Percentiles rank a stretch among this genome's conserved stretches.
Conservation (phyloP, 2,329 filamentous ascomycete genomes). For the Akanthomyces dipterigenus region DNA sequence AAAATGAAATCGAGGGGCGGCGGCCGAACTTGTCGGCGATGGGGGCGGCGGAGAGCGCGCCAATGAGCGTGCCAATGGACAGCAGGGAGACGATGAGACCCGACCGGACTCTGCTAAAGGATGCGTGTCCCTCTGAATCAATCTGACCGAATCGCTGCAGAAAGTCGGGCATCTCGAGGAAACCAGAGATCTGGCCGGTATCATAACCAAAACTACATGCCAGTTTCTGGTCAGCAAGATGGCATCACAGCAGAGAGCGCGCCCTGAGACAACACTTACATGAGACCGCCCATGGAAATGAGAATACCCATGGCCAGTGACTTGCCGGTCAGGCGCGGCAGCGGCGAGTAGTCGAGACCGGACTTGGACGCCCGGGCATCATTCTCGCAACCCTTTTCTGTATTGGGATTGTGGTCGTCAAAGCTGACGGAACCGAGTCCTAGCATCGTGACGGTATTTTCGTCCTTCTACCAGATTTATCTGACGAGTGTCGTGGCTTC, state of each 20-base stretch:
- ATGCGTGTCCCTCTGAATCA: slow-evolving; percentile 29
- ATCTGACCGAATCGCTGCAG: slow-evolving; percentile 41
- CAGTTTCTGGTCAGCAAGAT: not conserved
- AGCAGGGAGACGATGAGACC: slow-evolving; percentile 54
- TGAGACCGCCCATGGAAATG: slow-evolving; percentile 39
- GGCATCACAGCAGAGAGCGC: not conserved
- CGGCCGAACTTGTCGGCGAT: slow-evolving; percentile 61
- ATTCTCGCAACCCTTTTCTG: slow-evolving; percentile 26
- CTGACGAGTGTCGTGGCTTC: not conserved
- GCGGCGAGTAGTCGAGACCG: slow-evolving; percentile 38
- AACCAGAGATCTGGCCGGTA: slow-evolving; percentile 49
- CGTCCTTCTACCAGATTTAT: not conserved
- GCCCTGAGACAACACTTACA: slow-evolving; percentile 25
- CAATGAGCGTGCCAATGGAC: slow-evolving; percentile 54
- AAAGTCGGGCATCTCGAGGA: slow-evolving; percentile 53
- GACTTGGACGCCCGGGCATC: slow-evolving; percentile 25
- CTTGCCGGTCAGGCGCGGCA: slow-evolving; percentile 31
- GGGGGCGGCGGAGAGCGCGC: slow-evolving; percentile 52
- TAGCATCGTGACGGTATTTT: slow-evolving; percentile 10
- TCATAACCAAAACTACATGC: slow-evolving; percentile 37
- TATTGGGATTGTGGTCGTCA: slow-evolving; percentile 35
- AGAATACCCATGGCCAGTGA: slow-evolving; percentile 32
- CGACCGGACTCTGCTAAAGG: slow-evolving; percentile 47
- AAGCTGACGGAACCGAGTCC: slow-evolving; percentile 27
- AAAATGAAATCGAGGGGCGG: slow-evolving; percentile 54